Percentiles rank a stretch among this genome's conserved stretches.
These are phyloP conservation scores for Begonia masoniana DNA, from an alignment of 306 rosid genomes.

Conservation along the genomic window DNA sequence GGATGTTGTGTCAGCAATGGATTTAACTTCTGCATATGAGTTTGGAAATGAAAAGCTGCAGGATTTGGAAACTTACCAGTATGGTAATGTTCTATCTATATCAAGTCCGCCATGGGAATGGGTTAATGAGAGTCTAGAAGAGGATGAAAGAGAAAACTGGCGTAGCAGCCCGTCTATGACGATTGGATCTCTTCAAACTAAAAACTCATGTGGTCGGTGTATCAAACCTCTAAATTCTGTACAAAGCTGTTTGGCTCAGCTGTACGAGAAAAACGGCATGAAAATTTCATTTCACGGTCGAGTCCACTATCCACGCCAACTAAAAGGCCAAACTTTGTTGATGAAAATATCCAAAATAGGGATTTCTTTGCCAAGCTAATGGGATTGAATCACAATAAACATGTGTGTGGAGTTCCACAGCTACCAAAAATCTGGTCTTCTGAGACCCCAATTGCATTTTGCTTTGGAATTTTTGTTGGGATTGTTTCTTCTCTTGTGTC, in stretches of 20 bases:
- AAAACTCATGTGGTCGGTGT: conserved; percentile 14
- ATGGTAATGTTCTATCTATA: not conserved
- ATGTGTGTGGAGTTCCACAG: conserved; percentile 30
- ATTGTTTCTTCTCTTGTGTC: conserved; percentile 33
- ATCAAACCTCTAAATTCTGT: conserved; percentile 46
- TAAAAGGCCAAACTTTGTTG: conserved; percentile 32
- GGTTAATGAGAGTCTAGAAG: not conserved
- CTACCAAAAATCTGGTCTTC: conserved; percentile 19
- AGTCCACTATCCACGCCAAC: conserved; percentile 16
- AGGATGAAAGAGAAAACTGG: too few species aligned
- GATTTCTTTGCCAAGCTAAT: conserved; percentile 11
- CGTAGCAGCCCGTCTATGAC: conserved; percentile 12
- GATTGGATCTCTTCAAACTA: conserved; percentile 33
- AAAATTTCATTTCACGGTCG: conserved; percentile 29
- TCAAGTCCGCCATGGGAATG: not conserved
- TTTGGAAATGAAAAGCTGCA: not conserved
- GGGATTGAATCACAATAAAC: conserved; percentile 15
- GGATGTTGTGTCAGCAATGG: not conserved
- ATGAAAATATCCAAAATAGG: conserved; percentile 43
- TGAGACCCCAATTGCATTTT: conserved; percentile 26
- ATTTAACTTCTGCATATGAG: not conserved
- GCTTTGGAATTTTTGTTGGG: conserved; percentile 68
- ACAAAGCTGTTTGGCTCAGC: conserved; percentile 47
- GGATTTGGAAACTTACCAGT: conserved; percentile 4
- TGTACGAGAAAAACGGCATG: conserved; percentile 28